phyloP scores from a whole-genome alignment of 495 filamentous ascomycete genomes.

The Aspergillus ellipticus region DNA sequence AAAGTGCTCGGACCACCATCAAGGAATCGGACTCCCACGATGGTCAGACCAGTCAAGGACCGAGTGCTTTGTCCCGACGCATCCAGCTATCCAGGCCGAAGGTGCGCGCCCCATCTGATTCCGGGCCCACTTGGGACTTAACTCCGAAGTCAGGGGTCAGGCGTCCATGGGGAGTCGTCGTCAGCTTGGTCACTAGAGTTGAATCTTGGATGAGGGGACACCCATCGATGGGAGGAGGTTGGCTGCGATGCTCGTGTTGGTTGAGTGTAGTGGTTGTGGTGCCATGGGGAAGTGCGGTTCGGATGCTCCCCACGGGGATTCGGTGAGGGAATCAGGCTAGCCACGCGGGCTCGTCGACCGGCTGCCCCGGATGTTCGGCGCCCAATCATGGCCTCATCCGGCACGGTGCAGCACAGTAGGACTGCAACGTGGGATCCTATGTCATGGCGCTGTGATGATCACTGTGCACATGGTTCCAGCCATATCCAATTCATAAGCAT shows the following conservation, averaged over 20 bases:
- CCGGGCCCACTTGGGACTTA: not conserved
- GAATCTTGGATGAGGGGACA: not conserved
- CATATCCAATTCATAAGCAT: no score
- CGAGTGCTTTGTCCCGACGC: not conserved
- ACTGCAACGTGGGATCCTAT: no score
- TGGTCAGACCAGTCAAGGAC: no score
- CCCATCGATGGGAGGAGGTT: not conserved
- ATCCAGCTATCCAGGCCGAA: not conserved
- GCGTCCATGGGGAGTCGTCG: no score
- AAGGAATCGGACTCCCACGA: no score
- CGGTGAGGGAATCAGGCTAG: not conserved
- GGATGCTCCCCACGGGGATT: not conserved
- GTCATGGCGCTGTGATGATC: no score
- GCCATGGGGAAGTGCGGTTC: not conserved
- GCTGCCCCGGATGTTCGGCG: not conserved
- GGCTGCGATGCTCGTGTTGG: not conserved
- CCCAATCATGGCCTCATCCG: no score
- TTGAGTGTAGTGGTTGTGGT: not conserved
- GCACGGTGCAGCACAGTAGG: no score
- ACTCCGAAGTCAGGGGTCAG: no score
- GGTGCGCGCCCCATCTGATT: not conserved
- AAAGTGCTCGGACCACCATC: not conserved
- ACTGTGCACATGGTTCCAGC: no score
- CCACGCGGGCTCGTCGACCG: no score
- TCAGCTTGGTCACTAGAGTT: no score